These are phyloP conservation scores for Conticribra guillardii DNA, from an alignment of 108 stramenopile species.

Conservation along the genomic window DNA sequence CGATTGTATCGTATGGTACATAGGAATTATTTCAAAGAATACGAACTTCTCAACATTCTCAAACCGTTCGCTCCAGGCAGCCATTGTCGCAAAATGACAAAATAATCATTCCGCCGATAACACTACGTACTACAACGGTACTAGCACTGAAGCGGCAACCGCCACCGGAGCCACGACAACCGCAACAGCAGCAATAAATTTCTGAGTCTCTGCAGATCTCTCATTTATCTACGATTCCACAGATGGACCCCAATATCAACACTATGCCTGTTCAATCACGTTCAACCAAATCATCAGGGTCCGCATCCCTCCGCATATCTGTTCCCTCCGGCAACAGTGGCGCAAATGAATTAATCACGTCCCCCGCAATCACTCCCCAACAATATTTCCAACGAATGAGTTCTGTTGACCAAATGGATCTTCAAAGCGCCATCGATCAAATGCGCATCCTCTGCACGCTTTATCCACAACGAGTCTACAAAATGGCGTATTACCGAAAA, in stretches of 20 bases:
- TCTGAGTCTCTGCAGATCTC: no score
- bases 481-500: slow-evolving; percentile 90
- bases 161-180: no score
- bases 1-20: no score
- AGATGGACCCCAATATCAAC: slow-evolving; percentile 9
- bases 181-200: no score
- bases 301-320: slow-evolving; percentile 14
- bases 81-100: no score
- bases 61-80: no score
- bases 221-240: no score
- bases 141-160: no score
- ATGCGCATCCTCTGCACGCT: slow-evolving; percentile 78
- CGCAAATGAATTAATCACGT: not conserved
- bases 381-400: slow-evolving; percentile 70
- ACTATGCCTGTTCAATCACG: slow-evolving; percentile 43
- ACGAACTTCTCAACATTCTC: no score
- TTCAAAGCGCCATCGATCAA: slow-evolving; percentile 87
- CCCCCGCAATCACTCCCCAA: slow-evolving; percentile 41
- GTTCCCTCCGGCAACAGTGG: slow-evolving; percentile 26
- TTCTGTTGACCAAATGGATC: slow-evolving; percentile 87
- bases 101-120: no score
- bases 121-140: no score
- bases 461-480: slow-evolving; percentile 83
- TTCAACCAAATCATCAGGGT: slow-evolving; percentile 26
- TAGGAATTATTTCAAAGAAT: no score